Conservation (phyloP, 441 rosid species). For the Erodium texanum region DNA sequence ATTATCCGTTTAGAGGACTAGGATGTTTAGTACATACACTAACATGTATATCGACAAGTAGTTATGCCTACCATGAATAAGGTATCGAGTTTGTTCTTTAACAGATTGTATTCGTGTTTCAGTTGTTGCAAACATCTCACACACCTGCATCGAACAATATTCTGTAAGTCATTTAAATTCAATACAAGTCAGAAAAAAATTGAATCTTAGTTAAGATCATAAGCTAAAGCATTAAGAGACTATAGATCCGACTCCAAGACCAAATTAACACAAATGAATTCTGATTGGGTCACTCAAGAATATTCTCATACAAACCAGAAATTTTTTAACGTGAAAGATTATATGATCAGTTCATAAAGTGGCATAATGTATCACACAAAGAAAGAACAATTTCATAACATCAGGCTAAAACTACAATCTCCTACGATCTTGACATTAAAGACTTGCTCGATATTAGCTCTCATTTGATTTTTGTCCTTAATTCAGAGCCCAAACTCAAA, state of each 20-base stretch:
- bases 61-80: conserved; percentile 38
- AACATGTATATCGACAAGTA: too few relatives aligned
- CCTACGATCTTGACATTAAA: neutral
- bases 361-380: too few relatives aligned
- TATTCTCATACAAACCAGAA: neutral
- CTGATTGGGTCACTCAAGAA: too few relatives aligned
- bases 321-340: too few relatives aligned
- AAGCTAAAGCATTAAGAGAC: neutral
- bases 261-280: too few relatives aligned
- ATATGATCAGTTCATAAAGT: too few relatives aligned
- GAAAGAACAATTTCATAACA: neutral
- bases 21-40: neutral
- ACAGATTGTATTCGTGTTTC: conserved; percentile 37
- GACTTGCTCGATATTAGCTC: neutral
- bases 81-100: conserved; percentile 52
- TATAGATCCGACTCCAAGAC: too few relatives aligned
- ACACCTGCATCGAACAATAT: conserved; percentile 30
- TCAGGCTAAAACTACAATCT: neutral
- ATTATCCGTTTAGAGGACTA: too few relatives aligned
- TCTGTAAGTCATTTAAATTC: too few relatives aligned
- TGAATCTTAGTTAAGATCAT: neutral
- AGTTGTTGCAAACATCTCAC: conserved; percentile 48
- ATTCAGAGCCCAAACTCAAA: neutral
- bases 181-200: too few relatives aligned
- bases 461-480: neutral